A percentile compares a stretch with the other conserved stretches of the same genome.
These are phyloP conservation scores for Kwoniella dendrophila DNA, from an alignment of 768 basidiomycete genomes.

Conservation along the genomic window DNA sequence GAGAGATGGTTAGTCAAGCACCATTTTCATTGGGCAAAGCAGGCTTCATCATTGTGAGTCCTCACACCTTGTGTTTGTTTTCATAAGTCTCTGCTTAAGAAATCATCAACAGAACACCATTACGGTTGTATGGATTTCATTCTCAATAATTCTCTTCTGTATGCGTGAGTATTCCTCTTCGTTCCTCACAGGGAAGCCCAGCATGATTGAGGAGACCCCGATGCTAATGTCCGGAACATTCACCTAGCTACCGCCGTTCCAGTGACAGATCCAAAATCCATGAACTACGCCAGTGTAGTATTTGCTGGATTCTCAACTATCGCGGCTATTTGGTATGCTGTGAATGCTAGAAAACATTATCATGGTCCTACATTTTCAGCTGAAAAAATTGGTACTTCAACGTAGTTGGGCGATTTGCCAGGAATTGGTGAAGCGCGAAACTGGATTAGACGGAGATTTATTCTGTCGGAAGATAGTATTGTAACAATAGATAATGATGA, in stretches of 20 bases:
- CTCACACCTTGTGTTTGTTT: slow-evolving; percentile 53
- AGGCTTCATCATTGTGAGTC: slow-evolving; percentile 44
- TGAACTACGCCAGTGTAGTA: slow-evolving; percentile 67
- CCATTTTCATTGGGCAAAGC: slow-evolving; percentile 58
- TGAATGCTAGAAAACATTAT: slow-evolving; percentile 39
- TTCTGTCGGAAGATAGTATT: too few relatives aligned
- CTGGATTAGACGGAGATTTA: not conserved
- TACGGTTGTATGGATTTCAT: slow-evolving; percentile 65
- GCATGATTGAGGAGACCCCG: too few relatives aligned
- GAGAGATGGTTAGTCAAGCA: slow-evolving; percentile 61
- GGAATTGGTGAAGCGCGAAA: not conserved
- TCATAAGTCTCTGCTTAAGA: too few relatives aligned
- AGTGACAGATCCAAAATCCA: slow-evolving; percentile 34
- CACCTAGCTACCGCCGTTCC: slow-evolving; percentile 48
- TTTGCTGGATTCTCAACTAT: slow-evolving; percentile 67
- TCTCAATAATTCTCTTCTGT: slow-evolving; percentile 69
- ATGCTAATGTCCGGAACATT: too few relatives aligned
- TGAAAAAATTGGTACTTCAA: slow-evolving; percentile 3
- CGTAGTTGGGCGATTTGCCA: not conserved
- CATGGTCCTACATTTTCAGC: slow-evolving; percentile 29
- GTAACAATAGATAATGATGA: too few relatives aligned
- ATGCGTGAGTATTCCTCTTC: slow-evolving; percentile 63
- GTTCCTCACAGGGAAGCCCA: too few relatives aligned
- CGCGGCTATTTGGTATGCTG: slow-evolving; percentile 71
- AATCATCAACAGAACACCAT: slow-evolving; percentile 58